Conservation (phyloP, 495 filamentous ascomycete genomes). For the Aspergillus sclerotiicarbonarius region DNA sequence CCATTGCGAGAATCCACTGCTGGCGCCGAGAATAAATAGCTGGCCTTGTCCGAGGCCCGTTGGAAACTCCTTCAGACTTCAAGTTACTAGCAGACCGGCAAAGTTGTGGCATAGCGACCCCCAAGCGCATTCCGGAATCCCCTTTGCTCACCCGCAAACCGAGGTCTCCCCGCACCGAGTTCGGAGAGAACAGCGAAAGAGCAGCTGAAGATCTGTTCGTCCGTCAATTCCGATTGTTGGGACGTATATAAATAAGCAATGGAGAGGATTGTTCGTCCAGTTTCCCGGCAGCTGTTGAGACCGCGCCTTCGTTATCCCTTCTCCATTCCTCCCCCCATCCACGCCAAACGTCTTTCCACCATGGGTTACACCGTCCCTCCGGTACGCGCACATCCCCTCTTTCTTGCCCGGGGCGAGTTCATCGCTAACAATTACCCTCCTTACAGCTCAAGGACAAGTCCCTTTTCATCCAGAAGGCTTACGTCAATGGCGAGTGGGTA, state of each 20-base stretch:
- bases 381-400: constrained; percentile 23
- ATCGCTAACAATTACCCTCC: background rate
- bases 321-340: constrained; percentile 32
- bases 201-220: background rate
- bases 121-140: background rate
- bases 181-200: background rate
- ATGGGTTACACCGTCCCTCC: constrained; percentile 43
- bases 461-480: constrained; percentile 77
- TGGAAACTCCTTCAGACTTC: background rate
- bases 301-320: constrained; percentile 41
- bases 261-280: constrained; percentile 40
- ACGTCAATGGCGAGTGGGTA: constrained; percentile 86
- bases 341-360: constrained; percentile 40
- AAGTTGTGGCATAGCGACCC: background rate
- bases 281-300: constrained; percentile 39
- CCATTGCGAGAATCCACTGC: background rate
- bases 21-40: background rate
- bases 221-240: background rate
- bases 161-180: background rate
- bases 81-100: background rate
- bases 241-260: constrained; percentile 18
- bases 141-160: background rate
- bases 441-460: constrained; percentile 75
- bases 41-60: background rate
- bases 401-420: background rate